Conservation (phyloP, 345 rosid species). For the Lagerstroemia speciosa region DNA sequence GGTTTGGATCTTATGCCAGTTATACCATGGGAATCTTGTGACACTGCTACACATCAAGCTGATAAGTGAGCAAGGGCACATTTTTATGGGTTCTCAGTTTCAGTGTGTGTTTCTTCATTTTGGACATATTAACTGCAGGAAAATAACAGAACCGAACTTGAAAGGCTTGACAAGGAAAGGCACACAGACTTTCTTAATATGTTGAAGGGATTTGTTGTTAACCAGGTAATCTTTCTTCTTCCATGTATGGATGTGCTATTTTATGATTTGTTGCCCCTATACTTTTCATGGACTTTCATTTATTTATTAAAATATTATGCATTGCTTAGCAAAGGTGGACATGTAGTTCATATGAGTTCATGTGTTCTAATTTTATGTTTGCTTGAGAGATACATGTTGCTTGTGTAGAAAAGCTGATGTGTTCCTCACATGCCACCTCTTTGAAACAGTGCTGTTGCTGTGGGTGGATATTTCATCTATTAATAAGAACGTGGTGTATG, state of each 20-base stretch:
- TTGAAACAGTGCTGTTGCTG: neutral
- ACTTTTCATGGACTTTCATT: neutral
- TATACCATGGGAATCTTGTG: neutral
- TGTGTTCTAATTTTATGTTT: neutral
- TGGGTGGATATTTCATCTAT: neutral
- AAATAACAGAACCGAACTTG: conserved; percentile 73
- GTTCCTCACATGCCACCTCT: neutral
- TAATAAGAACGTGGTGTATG: neutral
- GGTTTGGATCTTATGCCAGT: neutral
- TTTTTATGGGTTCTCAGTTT: neutral
- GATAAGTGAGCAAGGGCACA: neutral
- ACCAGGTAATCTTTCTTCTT: conserved; percentile 45
- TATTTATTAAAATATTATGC: neutral
- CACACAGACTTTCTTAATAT: conserved; percentile 70
- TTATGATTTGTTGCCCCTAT: neutral
- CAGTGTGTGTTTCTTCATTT: neutral
- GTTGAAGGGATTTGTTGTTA: conserved; percentile 87
- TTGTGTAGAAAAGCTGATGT: neutral
- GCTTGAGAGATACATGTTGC: neutral
- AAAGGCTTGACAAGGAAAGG: conserved; percentile 80
- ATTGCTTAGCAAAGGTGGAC: neutral
- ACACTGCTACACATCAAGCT: neutral
- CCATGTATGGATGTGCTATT: neutral
- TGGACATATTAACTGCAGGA: conserved; percentile 37
- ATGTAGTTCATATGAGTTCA: neutral